These are phyloP conservation scores for Zancudomyces culisetae DNA, from an alignment of 371 early-diverging fungal genomes.

Conservation along the genomic window DNA sequence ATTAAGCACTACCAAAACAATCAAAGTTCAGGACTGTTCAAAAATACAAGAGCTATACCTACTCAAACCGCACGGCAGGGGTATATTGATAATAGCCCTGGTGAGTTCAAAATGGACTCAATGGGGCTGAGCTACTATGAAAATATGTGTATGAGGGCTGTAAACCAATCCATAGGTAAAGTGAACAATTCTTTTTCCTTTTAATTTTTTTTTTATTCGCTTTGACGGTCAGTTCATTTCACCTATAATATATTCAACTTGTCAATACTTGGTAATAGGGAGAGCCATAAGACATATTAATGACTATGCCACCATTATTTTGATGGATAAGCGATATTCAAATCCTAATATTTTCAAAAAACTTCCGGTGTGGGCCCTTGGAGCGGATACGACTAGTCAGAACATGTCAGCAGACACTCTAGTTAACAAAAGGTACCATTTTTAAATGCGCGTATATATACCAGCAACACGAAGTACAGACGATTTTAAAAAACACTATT, in stretches of 20 bases:
- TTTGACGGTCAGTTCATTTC: no score
- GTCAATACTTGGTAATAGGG: conserved; percentile 26
- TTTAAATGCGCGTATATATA: no score
- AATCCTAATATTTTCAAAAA: conserved; percentile 10
- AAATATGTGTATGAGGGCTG: conserved; percentile 84
- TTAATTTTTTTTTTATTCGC: no score
- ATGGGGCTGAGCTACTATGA: conserved; percentile 63
- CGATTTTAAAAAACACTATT: no score
- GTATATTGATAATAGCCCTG: neutral
- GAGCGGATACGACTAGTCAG: no score
- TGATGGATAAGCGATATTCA: conserved; percentile 23
- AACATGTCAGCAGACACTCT: no score
- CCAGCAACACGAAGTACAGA: no score
- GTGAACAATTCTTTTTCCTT: no score
- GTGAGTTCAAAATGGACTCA: conserved; percentile 8
- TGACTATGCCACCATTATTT: conserved; percentile 25
- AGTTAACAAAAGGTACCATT: no score
- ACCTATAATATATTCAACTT: no score
- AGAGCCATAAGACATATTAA: conserved; percentile 24
- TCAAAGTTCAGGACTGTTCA: no score
- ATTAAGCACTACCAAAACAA: conserved; percentile 11
- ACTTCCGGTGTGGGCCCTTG: conserved; percentile 17
- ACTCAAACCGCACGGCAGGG: conserved; percentile 4
- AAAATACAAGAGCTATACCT: no score
- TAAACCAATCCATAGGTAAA: conserved; percentile 75